A percentile compares a stretch with the other conserved stretches of the same genome.
Evolutionary conservation across 2,329 filamentous ascomycete genomes (phyloP).

Genomic region (Diaporthe batatas): DNA sequence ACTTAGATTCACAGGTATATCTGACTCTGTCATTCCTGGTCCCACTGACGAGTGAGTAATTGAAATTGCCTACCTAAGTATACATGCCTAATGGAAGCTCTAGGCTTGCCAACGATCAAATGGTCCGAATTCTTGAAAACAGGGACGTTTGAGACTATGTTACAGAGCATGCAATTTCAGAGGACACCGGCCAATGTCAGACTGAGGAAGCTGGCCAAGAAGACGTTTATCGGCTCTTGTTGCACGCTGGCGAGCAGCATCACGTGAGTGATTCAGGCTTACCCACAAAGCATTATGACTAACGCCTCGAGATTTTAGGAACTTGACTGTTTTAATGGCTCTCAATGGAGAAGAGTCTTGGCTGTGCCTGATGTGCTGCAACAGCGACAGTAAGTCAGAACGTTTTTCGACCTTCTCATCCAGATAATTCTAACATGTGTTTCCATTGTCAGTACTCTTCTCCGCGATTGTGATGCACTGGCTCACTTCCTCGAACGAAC

Average conservation of each 20-base stretch:
- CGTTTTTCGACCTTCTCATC: not conserved
- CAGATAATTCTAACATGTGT: not conserved
- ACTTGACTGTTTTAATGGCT: constrained; percentile 22
- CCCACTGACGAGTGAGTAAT: constrained; percentile 9
- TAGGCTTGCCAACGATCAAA: constrained; percentile 26
- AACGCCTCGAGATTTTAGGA: not conserved
- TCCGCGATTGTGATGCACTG: constrained; percentile 24
- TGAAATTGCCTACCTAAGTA: not conserved
- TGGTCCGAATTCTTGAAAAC: constrained; percentile 12
- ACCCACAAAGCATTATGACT: not conserved
- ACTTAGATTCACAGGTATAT: not conserved
- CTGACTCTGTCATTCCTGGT: constrained; percentile 15
- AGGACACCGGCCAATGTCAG: constrained; percentile 19
- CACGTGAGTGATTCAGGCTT: not conserved
- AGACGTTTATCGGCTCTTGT: constrained; percentile 20
- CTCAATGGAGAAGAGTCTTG: constrained; percentile 17
- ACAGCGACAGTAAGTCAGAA: constrained; percentile 3
- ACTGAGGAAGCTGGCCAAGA: constrained; percentile 17
- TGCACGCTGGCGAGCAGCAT: constrained; percentile 16
- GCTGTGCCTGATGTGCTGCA: constrained; percentile 23
- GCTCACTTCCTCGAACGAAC: constrained; percentile 22
- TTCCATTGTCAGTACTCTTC: not conserved
- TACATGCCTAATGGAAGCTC: not conserved
- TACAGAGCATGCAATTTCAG: constrained; percentile 2
- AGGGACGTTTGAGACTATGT: constrained; percentile 10